Percentiles rank a stretch among this genome's conserved stretches.
Conservation (phyloP, 2,329 filamentous ascomycete genomes). For the Venturia aucupariae region DNA sequence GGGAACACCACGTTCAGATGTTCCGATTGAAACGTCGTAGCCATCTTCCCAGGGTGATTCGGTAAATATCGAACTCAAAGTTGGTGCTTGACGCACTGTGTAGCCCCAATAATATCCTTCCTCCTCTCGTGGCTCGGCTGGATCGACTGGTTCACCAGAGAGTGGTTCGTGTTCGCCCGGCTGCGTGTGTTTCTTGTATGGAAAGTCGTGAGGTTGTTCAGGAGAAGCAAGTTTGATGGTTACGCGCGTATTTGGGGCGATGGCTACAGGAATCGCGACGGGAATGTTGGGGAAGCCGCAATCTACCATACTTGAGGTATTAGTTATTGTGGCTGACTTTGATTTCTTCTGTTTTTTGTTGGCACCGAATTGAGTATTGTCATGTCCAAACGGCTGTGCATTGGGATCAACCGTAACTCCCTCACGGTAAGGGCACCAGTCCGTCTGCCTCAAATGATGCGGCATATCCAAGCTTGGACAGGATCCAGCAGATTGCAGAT, state of each 20-base stretch:
- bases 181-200: slow-evolving; percentile 15
- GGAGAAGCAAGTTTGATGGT: slow-evolving; percentile 56
- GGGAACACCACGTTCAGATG: slow-evolving; percentile 63
- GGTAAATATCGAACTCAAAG: slow-evolving; percentile 66
- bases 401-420: slow-evolving; percentile 50
- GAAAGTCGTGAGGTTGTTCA: slow-evolving; percentile 28
- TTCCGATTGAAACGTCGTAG: slow-evolving; percentile 76
- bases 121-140: slow-evolving; percentile 60
- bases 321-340: not conserved
- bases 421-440: slow-evolving; percentile 73
- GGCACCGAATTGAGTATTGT: slow-evolving; percentile 7
- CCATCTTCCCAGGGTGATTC: slow-evolving; percentile 66
- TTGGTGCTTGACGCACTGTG: slow-evolving; percentile 54
- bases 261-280: slow-evolving; percentile 47
- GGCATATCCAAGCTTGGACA: slow-evolving; percentile 76
- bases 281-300: slow-evolving; percentile 36
- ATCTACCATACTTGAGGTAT: slow-evolving; percentile 32
- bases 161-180: slow-evolving; percentile 8
- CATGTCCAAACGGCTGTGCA: not conserved
- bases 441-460: slow-evolving; percentile 65
- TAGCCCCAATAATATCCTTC: slow-evolving; percentile 85
- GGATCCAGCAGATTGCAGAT: slow-evolving; percentile 62
- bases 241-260: slow-evolving; percentile 63
- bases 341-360: slow-evolving; percentile 20
- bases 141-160: slow-evolving; percentile 53